phyloP scores from a whole-genome alignment of 23 red algal species.

The Gracilariopsis chorda region DNA sequence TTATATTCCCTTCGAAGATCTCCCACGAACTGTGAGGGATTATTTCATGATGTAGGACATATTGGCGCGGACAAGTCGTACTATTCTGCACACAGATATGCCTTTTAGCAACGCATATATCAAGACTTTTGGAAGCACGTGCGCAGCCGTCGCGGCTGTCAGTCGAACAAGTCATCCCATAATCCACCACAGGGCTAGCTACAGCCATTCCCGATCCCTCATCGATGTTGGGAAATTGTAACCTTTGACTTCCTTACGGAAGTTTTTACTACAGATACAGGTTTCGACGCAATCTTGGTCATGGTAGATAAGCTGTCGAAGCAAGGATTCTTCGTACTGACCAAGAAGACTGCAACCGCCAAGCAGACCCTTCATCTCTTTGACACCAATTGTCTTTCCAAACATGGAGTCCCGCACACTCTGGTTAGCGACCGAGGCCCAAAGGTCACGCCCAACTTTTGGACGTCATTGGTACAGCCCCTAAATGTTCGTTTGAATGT shows the following conservation, averaged over 20 bases:
- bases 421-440: background rate
- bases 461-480: background rate
- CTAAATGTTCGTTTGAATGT: background rate
- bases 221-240: too few relatives aligned
- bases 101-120: too few relatives aligned
- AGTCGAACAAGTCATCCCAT: too few relatives aligned
- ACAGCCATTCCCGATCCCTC: too few relatives aligned
- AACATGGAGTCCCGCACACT: background rate
- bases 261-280: background rate
- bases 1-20: too few relatives aligned
- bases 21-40: too few relatives aligned
- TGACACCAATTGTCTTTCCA: background rate
- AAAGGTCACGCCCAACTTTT: background rate
- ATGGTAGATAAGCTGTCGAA: slow-evolving; percentile 7
- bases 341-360: background rate
- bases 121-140: too few relatives aligned
- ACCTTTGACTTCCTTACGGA: background rate
- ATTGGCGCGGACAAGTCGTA: too few relatives aligned
- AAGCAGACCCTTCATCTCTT: background rate
- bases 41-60: too few relatives aligned
- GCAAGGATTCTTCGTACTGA: background rate
- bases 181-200: too few relatives aligned
- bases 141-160: too few relatives aligned
- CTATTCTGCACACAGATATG: too few relatives aligned
- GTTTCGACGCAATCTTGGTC: background rate